These are phyloP conservation scores for Ogataea wickerhamii DNA, from an alignment of 805 yeast genomes.

Conservation along the genomic window DNA sequence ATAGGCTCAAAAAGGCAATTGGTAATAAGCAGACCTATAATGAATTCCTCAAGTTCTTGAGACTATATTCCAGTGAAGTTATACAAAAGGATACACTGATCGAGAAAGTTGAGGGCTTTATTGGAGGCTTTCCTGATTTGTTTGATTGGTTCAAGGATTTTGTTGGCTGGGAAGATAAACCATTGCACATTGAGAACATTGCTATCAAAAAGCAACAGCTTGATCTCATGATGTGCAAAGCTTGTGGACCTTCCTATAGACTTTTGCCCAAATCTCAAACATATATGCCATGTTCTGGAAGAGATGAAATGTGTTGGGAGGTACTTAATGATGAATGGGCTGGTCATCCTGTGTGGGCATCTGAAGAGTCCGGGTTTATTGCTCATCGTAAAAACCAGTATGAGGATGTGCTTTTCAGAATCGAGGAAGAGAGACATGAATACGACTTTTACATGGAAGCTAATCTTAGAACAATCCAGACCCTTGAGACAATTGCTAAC, in stretches of 20 bases:
- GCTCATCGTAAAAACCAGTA: constrained; percentile 99
- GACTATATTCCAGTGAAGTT: constrained; percentile 85
- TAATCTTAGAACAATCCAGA: constrained; percentile 90
- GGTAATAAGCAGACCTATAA: constrained; percentile 87
- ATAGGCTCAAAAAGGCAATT: constrained; percentile 82
- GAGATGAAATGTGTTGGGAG: constrained; percentile 99
- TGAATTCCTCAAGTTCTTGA: constrained; percentile 85
- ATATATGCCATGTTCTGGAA: constrained; percentile 94
- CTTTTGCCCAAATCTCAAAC: constrained; percentile 91
- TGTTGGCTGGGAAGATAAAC: constrained; percentile 84
- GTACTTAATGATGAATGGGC: constrained; percentile 99
- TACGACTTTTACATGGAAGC: constrained; percentile 96
- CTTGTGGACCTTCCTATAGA: constrained; percentile 94
- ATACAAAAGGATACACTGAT: constrained; percentile 80
- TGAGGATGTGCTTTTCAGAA: constrained; percentile 90
- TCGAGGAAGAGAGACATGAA: constrained; percentile 97
- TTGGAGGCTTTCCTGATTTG: constrained; percentile 77
- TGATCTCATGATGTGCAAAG: constrained; percentile 85
- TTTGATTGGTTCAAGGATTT: constrained; percentile 89
- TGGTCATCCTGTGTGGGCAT: constrained; percentile 99
- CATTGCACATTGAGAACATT: constrained; percentile 84
- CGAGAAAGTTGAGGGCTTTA: constrained; percentile 77
- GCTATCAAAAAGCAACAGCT: constrained; percentile 85
- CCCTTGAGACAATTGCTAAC: constrained; percentile 90
- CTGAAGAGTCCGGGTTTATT: constrained; percentile 97